phyloP scores from a whole-genome alignment of 192 early-diverging fungal species.

The Haplosporangium gracile region DNA sequence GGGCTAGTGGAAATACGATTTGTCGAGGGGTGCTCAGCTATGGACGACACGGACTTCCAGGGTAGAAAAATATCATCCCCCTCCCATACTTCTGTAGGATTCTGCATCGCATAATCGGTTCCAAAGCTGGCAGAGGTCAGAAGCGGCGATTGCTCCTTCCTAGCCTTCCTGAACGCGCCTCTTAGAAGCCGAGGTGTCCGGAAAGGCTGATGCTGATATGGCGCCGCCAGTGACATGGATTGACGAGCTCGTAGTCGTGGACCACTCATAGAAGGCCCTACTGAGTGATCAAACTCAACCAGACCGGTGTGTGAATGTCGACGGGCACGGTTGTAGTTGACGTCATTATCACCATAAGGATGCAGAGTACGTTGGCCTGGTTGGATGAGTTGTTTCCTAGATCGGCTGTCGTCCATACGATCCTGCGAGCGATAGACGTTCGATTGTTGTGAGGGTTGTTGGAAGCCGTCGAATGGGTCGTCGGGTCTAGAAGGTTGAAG shows the following conservation, averaged over 20 bases:
- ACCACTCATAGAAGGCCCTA: neutral
- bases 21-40: neutral
- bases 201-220: slow-evolving; percentile 28
- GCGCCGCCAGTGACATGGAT: slow-evolving; percentile 7
- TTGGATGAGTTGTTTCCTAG: neutral
- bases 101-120: slow-evolving; percentile 8
- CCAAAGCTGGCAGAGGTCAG: slow-evolving; percentile 49
- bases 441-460: neutral
- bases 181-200: slow-evolving; percentile 27
- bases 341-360: neutral
- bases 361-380: neutral
- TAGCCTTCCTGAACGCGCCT: slow-evolving; percentile 32
- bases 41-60: neutral
- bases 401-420: neutral
- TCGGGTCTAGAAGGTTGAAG: slow-evolving; percentile 8
- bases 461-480: neutral
- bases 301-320: slow-evolving; percentile 44
- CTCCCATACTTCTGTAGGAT: neutral
- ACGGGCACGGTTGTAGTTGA: slow-evolving; percentile 5
- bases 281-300: neutral
- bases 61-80: slow-evolving; percentile 1
- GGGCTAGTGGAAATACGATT: neutral
- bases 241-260: slow-evolving; percentile 17
- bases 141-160: slow-evolving; percentile 46
- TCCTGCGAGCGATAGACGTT: neutral